Conservation (phyloP, 177 flowering plant species). For the Tripterygium wilfordii region DNA sequence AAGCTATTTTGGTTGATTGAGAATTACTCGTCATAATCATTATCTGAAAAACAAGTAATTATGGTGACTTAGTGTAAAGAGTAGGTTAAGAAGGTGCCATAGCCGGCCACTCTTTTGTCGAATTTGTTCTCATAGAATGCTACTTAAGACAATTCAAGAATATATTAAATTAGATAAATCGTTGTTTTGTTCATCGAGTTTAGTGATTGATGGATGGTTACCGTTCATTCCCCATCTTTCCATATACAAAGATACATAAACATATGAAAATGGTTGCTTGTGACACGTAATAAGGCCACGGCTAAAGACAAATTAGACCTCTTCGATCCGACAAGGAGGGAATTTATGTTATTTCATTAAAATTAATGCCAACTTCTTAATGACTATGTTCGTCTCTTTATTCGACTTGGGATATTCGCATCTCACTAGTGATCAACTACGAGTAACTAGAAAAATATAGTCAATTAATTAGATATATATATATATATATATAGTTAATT, state of each 20-base stretch:
- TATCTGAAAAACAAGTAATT: not conserved
- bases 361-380: not conserved
- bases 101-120: slow-evolving; percentile 66
- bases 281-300: slow-evolving; percentile 25
- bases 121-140: slow-evolving; percentile 16
- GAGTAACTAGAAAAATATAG: no score
- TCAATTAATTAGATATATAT: no score
- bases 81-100: slow-evolving; percentile 46
- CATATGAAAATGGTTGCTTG: slow-evolving; percentile 23
- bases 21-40: not conserved
- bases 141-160: slow-evolving; percentile 15
- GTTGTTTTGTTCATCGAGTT: slow-evolving; percentile 11
- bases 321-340: slow-evolving; percentile 11
- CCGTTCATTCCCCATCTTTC: slow-evolving; percentile 21
- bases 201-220: slow-evolving; percentile 36
- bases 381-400: not conserved
- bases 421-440: no score
- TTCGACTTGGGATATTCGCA: no score
- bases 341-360: slow-evolving; percentile 6
- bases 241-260: slow-evolving; percentile 12
- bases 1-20: slow-evolving; percentile 10
- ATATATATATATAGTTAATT: no score
- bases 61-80: slow-evolving; percentile 14
- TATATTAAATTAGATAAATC: slow-evolving; percentile 11
- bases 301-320: slow-evolving; percentile 25